Evolutionary conservation across 1,139 yeast genomes (phyloP), one percentile per base, ranked within the genome.

Genomic region (Diutina catenulata): DNA sequence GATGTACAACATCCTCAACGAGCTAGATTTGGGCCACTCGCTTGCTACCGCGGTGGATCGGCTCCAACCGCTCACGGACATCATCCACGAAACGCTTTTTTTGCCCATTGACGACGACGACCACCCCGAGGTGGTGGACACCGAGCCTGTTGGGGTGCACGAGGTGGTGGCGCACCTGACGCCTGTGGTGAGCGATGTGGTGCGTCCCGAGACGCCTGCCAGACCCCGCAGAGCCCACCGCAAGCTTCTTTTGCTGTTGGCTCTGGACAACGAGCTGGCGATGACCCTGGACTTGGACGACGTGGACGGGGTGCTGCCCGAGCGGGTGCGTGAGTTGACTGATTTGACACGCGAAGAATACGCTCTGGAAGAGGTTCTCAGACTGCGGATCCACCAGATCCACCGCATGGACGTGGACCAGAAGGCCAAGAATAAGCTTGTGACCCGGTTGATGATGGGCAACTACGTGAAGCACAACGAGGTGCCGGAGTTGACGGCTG

Each of bases 381-480:
- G 93, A 39, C 55, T 54, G 25, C 65, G 74, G 49, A 81, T 82
- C 38, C 70, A 70, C 43, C 64, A 62, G 38, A 80, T 82, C 38
- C 73, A 77, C 42, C 54, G 55, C 3, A 55, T 74, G 40, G 54
- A 53, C 2, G 46, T 79, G 27, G 51, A 60, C 32, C 80, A 80
- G 44, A 52, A 63, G 37, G 73, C 71, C 49, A 77, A 81, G 51
- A 74, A 78, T 44, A 63, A 70, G 53, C 52, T 76, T 45, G 80
- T 83, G 25, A 93, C 88, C 36, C 64, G 73, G 43, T 59, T 84
- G 38, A 83, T 84, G 94, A 80, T 84, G 68, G 81, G 82, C 7
- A 75, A 75, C 42, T 78, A 74, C 50, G 66, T 70, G 46, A 69
- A 69, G 44, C 68, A 65, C 43, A 56, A 51, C 28, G 47, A 40